Conservation (phyloP, 177 flowering plant genomes). For the Vitis hybrid region DNA sequence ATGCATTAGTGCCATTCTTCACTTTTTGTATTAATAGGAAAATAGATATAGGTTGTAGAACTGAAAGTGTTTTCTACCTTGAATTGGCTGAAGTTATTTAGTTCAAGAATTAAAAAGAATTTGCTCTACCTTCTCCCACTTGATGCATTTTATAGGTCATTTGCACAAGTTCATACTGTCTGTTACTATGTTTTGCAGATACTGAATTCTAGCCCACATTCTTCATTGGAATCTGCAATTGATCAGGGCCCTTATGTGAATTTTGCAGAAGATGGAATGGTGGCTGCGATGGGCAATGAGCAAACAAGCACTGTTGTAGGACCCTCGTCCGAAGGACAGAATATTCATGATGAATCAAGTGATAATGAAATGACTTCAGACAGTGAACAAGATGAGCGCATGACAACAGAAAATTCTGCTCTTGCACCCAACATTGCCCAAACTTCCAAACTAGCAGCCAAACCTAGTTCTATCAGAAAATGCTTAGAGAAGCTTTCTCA, state of each 20-base stretch:
- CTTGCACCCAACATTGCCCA: neutral
- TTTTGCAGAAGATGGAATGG: slow-evolving; percentile 69
- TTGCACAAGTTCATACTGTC: neutral
- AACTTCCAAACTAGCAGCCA: slow-evolving; percentile 3
- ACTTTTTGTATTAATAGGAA: neutral
- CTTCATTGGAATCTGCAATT: slow-evolving; percentile 47
- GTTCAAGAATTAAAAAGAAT: neutral
- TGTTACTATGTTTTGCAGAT: slow-evolving; percentile 20
- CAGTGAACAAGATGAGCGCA: slow-evolving; percentile 4
- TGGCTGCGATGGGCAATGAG: slow-evolving; percentile 52
- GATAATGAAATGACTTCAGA: slow-evolving; percentile 3
- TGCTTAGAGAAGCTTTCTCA: slow-evolving; percentile 46
- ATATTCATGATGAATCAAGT: neutral
- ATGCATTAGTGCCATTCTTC: no score
- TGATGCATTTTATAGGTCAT: neutral
- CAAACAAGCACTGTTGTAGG: slow-evolving; percentile 16
- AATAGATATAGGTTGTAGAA: neutral
- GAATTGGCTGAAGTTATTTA: neutral
- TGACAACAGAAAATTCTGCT: slow-evolving; percentile 5
- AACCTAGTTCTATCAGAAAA: slow-evolving; percentile 30
- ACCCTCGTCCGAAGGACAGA: slow-evolving; percentile 17
- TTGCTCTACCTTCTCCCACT: neutral
- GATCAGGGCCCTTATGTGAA: slow-evolving; percentile 84
- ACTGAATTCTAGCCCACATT: slow-evolving; percentile 11
- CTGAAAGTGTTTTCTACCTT: no score